These are phyloP conservation scores for Phytophthora sansomeana DNA, from an alignment of 352 stramenopile genomes.

Conservation along the genomic window DNA sequence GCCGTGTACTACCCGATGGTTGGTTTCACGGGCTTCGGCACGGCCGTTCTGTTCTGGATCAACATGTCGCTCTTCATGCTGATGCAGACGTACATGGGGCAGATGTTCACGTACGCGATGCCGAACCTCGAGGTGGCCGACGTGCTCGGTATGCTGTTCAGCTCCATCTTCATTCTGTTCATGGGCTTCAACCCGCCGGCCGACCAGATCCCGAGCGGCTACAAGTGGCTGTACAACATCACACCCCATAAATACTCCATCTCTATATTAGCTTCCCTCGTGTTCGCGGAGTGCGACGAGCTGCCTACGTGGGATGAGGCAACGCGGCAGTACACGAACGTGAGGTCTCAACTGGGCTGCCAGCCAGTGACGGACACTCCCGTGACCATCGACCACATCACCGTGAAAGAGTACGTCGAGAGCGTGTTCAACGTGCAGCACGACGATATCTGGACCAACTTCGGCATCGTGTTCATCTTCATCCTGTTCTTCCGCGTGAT, in stretches of 20 bases:
- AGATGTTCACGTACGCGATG: conserved; percentile 48
- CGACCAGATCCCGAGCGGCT: conserved; percentile 49
- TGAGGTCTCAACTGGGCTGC: conserved; percentile 25
- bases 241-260: conserved; percentile 34
- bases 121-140: conserved; percentile 41
- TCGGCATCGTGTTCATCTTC: conserved; percentile 40
- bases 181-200: conserved; percentile 59
- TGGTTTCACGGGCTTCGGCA: conserved; percentile 44
- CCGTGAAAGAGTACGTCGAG: conserved; percentile 54
- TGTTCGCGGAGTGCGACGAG: conserved; percentile 34
- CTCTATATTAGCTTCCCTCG: conserved; percentile 21
- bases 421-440: conserved; percentile 51
- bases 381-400: conserved; percentile 25
- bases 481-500: conserved; percentile 48
- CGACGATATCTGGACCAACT: conserved; percentile 43
- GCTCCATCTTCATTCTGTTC: conserved; percentile 59
- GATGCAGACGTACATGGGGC: conserved; percentile 52
- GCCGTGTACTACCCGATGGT: conserved; percentile 56
- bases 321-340: conserved; percentile 10
- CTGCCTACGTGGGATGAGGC: conserved; percentile 24
- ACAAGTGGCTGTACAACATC: conserved; percentile 51
- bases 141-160: conserved; percentile 46
- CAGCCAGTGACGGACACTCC: conserved; percentile 27
- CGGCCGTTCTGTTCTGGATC: conserved; percentile 57
- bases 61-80: conserved; percentile 49